These are phyloP conservation scores for Candida mattraensis DNA, from an alignment of 805 yeast species.

Conservation along the genomic window DNA sequence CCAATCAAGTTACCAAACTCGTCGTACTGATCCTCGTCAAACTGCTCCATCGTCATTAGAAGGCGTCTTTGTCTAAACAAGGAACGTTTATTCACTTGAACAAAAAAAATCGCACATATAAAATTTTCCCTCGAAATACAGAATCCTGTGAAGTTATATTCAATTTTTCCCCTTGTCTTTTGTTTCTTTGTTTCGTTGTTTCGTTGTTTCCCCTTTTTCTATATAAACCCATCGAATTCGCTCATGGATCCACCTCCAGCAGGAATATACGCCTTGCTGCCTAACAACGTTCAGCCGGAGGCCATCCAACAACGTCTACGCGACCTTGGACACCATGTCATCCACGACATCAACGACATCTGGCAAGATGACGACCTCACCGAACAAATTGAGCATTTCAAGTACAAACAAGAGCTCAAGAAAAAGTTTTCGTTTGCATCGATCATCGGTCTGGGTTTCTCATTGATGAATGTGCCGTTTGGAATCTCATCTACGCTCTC, in stretches of 20 bases:
- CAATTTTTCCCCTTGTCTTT: neutral
- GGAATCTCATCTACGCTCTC: constrained; percentile 74
- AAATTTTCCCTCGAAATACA: too few species aligned
- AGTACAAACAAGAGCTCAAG: constrained; percentile 69
- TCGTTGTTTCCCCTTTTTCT: neutral
- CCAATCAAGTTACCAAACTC: constrained; percentile 78
- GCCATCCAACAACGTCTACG: constrained; percentile 23
- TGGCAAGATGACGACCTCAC: constrained; percentile 45
- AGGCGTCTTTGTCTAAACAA: too few species aligned
- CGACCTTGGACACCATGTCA: constrained; percentile 29
- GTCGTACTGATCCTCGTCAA: constrained; percentile 72
- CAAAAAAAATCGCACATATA: too few species aligned
- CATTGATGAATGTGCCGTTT: constrained; percentile 79
- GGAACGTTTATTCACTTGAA: too few species aligned
- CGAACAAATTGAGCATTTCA: constrained; percentile 68
- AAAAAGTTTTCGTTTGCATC: constrained; percentile 68
- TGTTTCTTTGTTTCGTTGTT: neutral
- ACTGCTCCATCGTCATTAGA: too few species aligned
- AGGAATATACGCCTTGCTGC: constrained; percentile 17
- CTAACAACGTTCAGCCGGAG: constrained; percentile 17
- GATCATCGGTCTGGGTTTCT: constrained; percentile 75
- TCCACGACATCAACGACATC: constrained; percentile 32
- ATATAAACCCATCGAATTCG: neutral
- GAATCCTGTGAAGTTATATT: too few species aligned
- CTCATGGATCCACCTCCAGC: constrained; percentile 9